A percentile compares a stretch with the other conserved stretches of the same genome.
phyloP scores from a whole-genome alignment of 129 eudicot species.

The Artemisia tridentata region DNA sequence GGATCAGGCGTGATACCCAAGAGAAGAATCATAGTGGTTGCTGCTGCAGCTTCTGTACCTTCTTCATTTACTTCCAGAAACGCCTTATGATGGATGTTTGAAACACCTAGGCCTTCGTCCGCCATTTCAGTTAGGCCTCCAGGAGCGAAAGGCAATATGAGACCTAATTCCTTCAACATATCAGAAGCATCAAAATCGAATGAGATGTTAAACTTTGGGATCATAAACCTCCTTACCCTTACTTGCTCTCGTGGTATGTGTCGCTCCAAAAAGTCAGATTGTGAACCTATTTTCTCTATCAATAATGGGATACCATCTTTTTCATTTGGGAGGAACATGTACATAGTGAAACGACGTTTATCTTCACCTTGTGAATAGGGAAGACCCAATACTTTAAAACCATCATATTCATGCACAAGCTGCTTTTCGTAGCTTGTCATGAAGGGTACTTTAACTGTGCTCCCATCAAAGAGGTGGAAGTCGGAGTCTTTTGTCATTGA shows the following conservation, averaged over 20 bases:
- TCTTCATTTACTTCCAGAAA: not conserved
- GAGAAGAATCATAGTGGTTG: not conserved
- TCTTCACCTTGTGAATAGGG: not conserved
- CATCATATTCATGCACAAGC: not conserved
- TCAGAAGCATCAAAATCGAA: not conserved
- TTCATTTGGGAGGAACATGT: not conserved
- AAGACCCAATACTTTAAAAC: not conserved
- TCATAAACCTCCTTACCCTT: not conserved
- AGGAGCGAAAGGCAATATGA: not conserved
- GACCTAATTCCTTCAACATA: not conserved
- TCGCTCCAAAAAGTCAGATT: not conserved
- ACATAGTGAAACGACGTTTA: not conserved
- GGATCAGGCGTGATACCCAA: no score
- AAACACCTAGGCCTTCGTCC: not conserved
- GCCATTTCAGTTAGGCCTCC: not conserved
- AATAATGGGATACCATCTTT: not conserved
- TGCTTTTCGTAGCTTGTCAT: not conserved
- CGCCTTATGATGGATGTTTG: not conserved
- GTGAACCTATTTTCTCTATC: not conserved
- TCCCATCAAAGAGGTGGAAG: conserved; percentile 52
- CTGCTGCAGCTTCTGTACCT: not conserved
- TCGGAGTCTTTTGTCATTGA: conserved; percentile 47
- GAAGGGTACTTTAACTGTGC: not conserved
- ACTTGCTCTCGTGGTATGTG: not conserved
- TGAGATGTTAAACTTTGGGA: not conserved